Conservation (phyloP, 2,329 filamentous ascomycete species). For the Chalaropsis ovoidea region DNA sequence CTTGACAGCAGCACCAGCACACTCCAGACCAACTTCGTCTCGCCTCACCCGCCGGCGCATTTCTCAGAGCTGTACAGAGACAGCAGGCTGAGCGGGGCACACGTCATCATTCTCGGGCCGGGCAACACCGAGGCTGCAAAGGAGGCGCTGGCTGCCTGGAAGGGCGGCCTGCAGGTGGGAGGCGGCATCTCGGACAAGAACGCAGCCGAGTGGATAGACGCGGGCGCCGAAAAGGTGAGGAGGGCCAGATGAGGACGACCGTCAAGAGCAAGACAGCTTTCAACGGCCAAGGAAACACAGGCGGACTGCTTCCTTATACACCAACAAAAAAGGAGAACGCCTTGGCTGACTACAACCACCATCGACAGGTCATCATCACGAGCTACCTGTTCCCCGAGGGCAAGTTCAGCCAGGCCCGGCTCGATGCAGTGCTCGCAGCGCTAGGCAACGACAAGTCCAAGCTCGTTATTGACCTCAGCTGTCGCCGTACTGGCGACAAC, state of each 20-base stretch:
- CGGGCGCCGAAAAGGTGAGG: conserved; percentile 75
- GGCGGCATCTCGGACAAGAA: conserved; percentile 87
- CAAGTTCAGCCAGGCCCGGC: conserved; percentile 64
- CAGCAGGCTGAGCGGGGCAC: conserved; percentile 63
- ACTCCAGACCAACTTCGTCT: conserved; percentile 88
- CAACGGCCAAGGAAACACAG: neutral
- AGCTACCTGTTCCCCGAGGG: conserved; percentile 85
- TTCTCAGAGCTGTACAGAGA: conserved; percentile 75
- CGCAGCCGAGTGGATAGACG: conserved; percentile 73
- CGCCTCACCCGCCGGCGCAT: conserved; percentile 66
- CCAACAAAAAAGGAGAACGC: neutral
- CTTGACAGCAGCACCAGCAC: conserved; percentile 56
- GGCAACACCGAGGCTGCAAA: conserved; percentile 72
- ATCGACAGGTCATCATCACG: conserved; percentile 80
- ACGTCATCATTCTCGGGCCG: conserved; percentile 93
- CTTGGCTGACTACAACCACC: neutral
- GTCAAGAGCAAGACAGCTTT: neutral
- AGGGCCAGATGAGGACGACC: neutral
- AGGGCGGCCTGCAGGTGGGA: conserved; percentile 71
- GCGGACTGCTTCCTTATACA: neutral
- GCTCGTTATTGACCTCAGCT: conserved; percentile 92
- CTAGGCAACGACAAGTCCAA: conserved; percentile 66
- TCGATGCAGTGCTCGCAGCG: conserved; percentile 62
- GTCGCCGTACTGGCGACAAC: conserved; percentile 58
- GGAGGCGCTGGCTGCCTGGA: conserved; percentile 71